Base-by-base conservation (phyloP, 2,329 filamentous ascomycete genomes). In the Mollisiaceae sp. region DNA sequence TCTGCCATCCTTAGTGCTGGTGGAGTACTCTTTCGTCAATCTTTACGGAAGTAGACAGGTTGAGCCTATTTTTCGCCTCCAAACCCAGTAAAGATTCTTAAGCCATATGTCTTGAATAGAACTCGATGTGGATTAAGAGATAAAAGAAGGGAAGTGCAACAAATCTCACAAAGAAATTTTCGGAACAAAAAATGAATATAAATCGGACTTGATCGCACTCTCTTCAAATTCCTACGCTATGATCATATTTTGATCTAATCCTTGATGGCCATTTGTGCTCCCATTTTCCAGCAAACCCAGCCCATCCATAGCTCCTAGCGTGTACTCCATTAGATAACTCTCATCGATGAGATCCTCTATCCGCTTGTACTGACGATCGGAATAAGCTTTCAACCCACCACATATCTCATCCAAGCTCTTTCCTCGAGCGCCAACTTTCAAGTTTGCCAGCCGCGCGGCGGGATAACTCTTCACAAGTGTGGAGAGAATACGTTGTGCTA, bases 281-380 rank as follows among this genome's bases (percentile, higher is more conserved):
- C 20, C 58, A 41, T 66, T 64, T 22, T 73, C 71, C 5, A 71
- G 32, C 57, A 73, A 64, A n/a, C 70, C 73, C 39, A 77, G 60
- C 18, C 73, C 74, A 75, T 97, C 93, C 94, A 98, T 98, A 81
- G 97, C 92, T 74, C 89, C 86, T 68, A 98, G 82, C 68, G 94
- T 96, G 84, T 96, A 98, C 78, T 97, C 93, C 47, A 98, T 86
- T 73, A 99, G 79, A 79, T 94, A 98, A 75, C 94, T 97, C 81
- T 98, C 95, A 76, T 98, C 94, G 47, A 94, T 88, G 72, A 97
- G 81, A 75, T 97, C 94, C 77, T 97, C 94, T 72, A 95, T 85
- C 62, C 94, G 86, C 78, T 90, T 91, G 78, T 97, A 97, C 78
- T 99, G 95, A 70, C 94, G 86, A 78, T 98, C 93, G 0, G 94